These are phyloP conservation scores for Penicillium waksmanii DNA, from an alignment of 495 filamentous ascomycete species.

Conservation along the genomic window DNA sequence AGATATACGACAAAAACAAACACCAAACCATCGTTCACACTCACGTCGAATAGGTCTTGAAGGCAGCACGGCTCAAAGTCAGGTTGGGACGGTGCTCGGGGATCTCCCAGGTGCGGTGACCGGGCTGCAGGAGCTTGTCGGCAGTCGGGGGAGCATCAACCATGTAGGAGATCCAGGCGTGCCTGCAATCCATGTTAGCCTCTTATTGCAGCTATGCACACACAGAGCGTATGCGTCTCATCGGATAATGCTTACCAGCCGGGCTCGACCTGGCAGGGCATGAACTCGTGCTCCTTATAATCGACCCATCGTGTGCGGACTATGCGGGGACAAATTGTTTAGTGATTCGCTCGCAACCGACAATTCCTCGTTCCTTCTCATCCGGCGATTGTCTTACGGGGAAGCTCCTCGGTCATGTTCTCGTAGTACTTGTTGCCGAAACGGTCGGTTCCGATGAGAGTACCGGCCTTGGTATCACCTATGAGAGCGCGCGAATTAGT, in stretches of 20 bases:
- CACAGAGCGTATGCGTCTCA: not conserved
- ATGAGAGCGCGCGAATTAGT: slow-evolving; percentile 28
- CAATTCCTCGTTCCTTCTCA: not conserved
- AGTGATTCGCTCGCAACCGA: slow-evolving; percentile 8
- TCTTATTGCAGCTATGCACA: not conserved
- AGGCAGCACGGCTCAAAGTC: slow-evolving; percentile 76
- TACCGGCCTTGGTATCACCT: slow-evolving; percentile 97
- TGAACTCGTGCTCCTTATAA: slow-evolving; percentile 81
- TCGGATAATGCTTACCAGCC: slow-evolving; percentile 67
- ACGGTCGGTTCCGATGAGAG: slow-evolving; percentile 80
- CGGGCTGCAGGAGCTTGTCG: slow-evolving; percentile 71
- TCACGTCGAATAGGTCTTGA: slow-evolving; percentile 92
- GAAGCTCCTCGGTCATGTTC: slow-evolving; percentile 89
- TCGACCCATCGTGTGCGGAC: slow-evolving; percentile 98
- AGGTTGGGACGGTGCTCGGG: slow-evolving; percentile 73
- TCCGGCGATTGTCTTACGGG: slow-evolving; percentile 59
- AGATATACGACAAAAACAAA: not conserved
- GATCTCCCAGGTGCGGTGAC: slow-evolving; percentile 73
- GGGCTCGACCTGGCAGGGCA: slow-evolving; percentile 92
- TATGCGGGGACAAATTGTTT: slow-evolving; percentile 35
- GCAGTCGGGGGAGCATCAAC: slow-evolving; percentile 82
- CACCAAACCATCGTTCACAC: slow-evolving; percentile 35
- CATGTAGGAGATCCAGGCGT: slow-evolving; percentile 94
- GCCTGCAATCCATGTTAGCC: slow-evolving; percentile 53
- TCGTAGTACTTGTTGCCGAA: slow-evolving; percentile 98